Base-by-base conservation (phyloP, 495 filamentous ascomycete species). In the Xylaria acuta region DNA sequence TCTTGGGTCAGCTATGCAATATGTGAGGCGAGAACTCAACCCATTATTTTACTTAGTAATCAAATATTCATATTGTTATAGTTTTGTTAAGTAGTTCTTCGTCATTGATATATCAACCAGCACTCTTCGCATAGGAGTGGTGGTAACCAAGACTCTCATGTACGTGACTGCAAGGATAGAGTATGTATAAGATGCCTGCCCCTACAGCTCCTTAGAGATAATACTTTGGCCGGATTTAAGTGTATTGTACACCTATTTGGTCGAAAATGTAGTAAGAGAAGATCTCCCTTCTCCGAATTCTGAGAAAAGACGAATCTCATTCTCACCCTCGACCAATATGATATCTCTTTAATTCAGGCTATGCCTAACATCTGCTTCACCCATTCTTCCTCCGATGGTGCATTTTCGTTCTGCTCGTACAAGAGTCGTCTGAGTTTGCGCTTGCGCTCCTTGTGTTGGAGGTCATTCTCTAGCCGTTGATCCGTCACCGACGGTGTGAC, bases 401-500 rank as follows among this genome's bases (percentile, higher is more conserved):
- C 81, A 64, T 87, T 82, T 30, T 79, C 76, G 54, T 84, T 77
- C 40, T 71, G 74, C 70, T 74, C 74, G 5, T 62, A 16, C 7
- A 80, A 65, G 11, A 84, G 63, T 14, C 70, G 66, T 49, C 73
- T 74, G n/a, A 86, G 32, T 66, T 76, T 77, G 45, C 75, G 74
- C 60, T 68, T 70, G 34, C 82, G 79, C 34, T 75, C 70, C 69
- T 75, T 79, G 30, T 75, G 75, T 3, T 84, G 82, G 5, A 80
- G 75, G 5, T 82, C 79, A 40, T 74, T 80, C 74, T 87, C 84
- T 32, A 81, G 40, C 59, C 77, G 64, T 71, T 83, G 82, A 20
- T 73, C 74, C 8, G 51, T 47, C 11, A 85, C 71, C 2, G 80
- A 83, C 0, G 85, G 84, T 3, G 84, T 86, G 25, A 87, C 80